A percentile compares a stretch with the other conserved stretches of the same genome.
These are phyloP conservation scores for Crithidia expoeki DNA, from an alignment of 208 protist genomes.

Conservation along the genomic window DNA sequence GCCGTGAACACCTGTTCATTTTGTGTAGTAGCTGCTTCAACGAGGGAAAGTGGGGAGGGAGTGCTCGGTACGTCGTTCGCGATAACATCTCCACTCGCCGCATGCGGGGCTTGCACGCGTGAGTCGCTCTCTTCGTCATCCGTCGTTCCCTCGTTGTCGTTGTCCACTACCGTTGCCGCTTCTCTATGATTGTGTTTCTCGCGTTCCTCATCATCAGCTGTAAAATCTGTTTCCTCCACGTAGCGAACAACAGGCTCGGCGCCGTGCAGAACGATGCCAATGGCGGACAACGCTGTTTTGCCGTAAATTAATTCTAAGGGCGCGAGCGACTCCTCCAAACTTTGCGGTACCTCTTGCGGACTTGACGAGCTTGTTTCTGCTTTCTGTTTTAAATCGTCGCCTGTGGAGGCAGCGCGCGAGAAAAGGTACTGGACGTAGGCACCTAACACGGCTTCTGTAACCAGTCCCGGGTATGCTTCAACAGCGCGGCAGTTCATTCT, in stretches of 20 bases:
- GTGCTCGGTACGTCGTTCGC: no score
- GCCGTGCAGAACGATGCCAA: constrained; percentile 79
- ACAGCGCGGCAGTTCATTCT: constrained; percentile 6
- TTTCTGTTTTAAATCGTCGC: background rate
- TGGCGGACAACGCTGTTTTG: constrained; percentile 71
- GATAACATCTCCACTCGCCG: no score
- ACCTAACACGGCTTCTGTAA: constrained; percentile 50
- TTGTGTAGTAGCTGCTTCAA: background rate
- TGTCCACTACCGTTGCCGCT: background rate
- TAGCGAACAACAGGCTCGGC: constrained; percentile 68
- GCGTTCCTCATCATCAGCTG: background rate
- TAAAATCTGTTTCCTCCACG: constrained; percentile 31
- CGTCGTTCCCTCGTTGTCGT: constrained; percentile 2
- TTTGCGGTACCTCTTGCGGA: constrained; percentile 5
- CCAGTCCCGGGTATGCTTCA: constrained; percentile 36
- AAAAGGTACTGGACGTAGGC: constrained; percentile 47
- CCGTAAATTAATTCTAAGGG: constrained; percentile 79
- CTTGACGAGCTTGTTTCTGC: background rate
- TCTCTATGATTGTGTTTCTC: background rate
- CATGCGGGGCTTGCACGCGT: no score
- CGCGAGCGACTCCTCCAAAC: constrained; percentile 63
- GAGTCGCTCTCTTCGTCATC: background rate
- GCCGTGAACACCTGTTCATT: background rate
- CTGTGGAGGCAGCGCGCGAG: background rate
- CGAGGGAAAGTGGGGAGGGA: no score